Percentiles rank a stretch among this genome's conserved stretches.
phyloP scores from a whole-genome alignment of 768 basidiomycete genomes.

The Scleroderma bovista region DNA sequence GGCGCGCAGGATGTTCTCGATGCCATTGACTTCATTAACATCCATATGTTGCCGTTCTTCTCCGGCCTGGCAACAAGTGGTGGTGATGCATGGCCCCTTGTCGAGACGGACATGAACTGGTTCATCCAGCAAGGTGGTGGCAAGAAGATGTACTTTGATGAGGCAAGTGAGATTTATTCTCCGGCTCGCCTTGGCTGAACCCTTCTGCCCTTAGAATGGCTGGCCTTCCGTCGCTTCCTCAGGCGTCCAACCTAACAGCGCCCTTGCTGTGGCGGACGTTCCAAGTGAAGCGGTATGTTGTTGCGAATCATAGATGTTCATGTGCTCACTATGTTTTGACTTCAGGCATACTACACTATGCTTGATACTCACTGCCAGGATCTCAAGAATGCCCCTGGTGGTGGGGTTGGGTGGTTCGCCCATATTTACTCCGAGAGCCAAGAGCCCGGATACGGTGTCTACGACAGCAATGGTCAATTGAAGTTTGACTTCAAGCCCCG shows the following conservation, averaged over 20 bases:
- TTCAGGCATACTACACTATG: conserved; percentile 55
- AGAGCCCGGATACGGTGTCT: conserved; percentile 69
- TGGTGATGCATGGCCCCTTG: conserved; percentile 56
- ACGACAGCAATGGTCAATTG: conserved; percentile 38
- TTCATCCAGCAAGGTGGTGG: conserved; percentile 57
- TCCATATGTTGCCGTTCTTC: conserved; percentile 72
- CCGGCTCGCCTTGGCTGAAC: neutral
- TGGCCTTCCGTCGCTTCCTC: conserved; percentile 66
- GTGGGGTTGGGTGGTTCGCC: conserved; percentile 78
- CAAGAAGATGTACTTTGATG: conserved; percentile 72
- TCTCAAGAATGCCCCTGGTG: conserved; percentile 52
- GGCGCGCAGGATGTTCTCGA: conserved; percentile 51
- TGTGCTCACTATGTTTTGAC: neutral
- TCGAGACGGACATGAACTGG: conserved; percentile 56
- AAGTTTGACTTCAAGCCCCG: conserved; percentile 66
- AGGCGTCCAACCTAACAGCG: conserved; percentile 62
- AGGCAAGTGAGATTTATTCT: conserved; percentile 41
- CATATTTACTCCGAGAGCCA: conserved; percentile 69
- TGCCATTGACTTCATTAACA: conserved; percentile 59
- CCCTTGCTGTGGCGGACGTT: conserved; percentile 52
- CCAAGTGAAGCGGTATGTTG: conserved; percentile 52
- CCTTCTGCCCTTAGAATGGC: conserved; percentile 48
- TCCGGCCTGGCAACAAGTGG: conserved; percentile 33
- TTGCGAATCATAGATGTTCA: neutral
- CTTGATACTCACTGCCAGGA: conserved; percentile 59